phyloP scores from a whole-genome alignment of 495 filamentous ascomycete genomes.

The Amniculicola lignicola region DNA sequence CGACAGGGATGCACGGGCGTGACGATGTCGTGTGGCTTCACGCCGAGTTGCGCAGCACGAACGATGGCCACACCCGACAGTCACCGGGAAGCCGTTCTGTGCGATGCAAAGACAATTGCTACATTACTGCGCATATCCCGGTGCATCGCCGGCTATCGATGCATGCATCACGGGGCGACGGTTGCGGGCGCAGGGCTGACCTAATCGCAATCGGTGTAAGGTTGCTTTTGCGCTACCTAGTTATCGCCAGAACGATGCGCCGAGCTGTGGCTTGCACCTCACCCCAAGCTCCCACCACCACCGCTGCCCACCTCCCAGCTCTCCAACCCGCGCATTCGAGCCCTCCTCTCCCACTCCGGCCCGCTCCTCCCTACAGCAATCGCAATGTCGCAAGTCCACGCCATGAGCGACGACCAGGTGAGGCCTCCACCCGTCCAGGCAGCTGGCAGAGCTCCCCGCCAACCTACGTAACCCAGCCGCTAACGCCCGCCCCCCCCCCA shows the following conservation, averaged over 20 bases:
- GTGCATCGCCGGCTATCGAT: too few relatives aligned
- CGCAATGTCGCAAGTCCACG: conserved; percentile 83
- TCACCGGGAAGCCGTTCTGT: too few relatives aligned
- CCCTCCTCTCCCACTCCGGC: neutral
- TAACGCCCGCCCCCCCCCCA: conserved; percentile 4
- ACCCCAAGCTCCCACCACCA: neutral
- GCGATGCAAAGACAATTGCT: too few relatives aligned
- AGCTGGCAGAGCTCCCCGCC: conserved; percentile 15
- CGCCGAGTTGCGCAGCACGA: neutral
- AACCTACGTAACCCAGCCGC: conserved; percentile 9
- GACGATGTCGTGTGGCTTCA: conserved; percentile 32
- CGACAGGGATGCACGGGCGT: conserved; percentile 27
- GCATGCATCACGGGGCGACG: neutral
- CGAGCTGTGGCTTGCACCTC: conserved; percentile 11
- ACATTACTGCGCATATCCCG: too few relatives aligned
- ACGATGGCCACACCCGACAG: neutral
- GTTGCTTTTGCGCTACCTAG: conserved; percentile 13
- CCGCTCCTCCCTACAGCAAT: neutral
- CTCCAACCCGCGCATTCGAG: neutral
- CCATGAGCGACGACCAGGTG: conserved; percentile 97
- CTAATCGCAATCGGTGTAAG: neutral
- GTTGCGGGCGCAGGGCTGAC: conserved; percentile 2
- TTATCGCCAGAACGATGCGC: conserved; percentile 13
- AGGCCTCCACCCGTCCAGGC: conserved; percentile 17
- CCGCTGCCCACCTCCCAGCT: neutral